These are phyloP conservation scores for Quercus phellos DNA, from an alignment of 331 rosid species.

Conservation along the genomic window DNA sequence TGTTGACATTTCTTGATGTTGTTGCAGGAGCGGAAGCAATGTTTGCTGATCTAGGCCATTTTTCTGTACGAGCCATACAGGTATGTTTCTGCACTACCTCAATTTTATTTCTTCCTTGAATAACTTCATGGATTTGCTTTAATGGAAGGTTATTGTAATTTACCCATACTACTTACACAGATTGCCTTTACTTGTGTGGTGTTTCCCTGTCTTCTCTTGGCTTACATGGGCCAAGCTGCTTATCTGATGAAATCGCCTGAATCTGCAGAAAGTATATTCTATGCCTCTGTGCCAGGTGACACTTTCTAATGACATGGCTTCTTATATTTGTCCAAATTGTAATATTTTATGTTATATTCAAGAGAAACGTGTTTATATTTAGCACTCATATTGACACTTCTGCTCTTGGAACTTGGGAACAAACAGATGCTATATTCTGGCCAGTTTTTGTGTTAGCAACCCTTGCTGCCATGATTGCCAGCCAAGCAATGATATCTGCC, in stretches of 20 bases:
- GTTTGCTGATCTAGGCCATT: constrained; percentile 98
- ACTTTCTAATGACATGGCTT: constrained; percentile 16
- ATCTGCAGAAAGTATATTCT: constrained; percentile 57
- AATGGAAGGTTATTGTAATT: constrained; percentile 2
- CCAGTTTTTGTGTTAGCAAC: constrained; percentile 92
- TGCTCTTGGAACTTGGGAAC: constrained; percentile 28
- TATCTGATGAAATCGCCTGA: constrained; percentile 57
- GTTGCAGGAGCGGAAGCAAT: constrained; percentile 89
- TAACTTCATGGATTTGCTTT: constrained; percentile 1
- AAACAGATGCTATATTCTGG: constrained; percentile 83
- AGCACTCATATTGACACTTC: constrained; percentile 13
- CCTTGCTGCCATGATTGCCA: constrained; percentile 98
- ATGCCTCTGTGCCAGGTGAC: constrained; percentile 89
- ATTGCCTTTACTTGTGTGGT: constrained; percentile 86
- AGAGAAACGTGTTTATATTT: constrained; percentile 8
- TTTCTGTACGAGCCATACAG: constrained; percentile 74
- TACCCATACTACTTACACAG: constrained; percentile 36
- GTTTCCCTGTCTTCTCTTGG: constrained; percentile 94
- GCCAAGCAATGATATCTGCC: constrained; percentile 99
- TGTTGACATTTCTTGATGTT: constrained; percentile 19
- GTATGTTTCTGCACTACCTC: constrained; percentile 10
- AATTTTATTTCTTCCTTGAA: neutral
- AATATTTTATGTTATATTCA: neutral
- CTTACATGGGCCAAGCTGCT: constrained; percentile 98
- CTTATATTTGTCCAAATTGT: neutral